A percentile compares a stretch with the other conserved stretches of the same genome.
These are phyloP conservation scores for Coemansia sp. DNA, from an alignment of 192 early-diverging fungal species.

Conservation along the genomic window DNA sequence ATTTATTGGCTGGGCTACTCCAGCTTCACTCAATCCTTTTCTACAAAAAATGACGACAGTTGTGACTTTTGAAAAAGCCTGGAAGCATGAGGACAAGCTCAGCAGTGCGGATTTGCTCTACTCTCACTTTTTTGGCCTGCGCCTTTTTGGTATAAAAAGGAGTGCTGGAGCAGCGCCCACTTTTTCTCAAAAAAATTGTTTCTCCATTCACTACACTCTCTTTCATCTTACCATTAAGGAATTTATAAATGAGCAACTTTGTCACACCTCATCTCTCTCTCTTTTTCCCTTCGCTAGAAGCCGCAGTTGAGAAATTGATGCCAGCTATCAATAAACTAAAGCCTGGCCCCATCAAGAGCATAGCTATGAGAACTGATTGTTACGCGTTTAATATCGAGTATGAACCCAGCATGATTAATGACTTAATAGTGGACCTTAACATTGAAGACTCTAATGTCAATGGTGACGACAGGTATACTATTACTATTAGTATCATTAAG, in stretches of 20 bases:
- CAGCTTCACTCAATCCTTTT: too few relatives aligned
- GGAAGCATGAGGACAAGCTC: too few relatives aligned
- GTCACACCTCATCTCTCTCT: background rate
- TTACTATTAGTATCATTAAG: background rate
- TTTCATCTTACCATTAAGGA: too few relatives aligned
- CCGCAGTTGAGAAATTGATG: background rate
- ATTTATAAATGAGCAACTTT: background rate
- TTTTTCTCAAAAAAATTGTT: background rate
- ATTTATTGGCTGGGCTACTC: too few relatives aligned
- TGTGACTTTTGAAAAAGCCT: too few relatives aligned
- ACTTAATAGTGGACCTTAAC: background rate
- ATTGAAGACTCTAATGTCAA: background rate
- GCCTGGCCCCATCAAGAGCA: background rate
- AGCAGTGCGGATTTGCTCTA: background rate
- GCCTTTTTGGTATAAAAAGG: background rate
- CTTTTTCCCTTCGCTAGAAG: background rate
- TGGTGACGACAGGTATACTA: background rate
- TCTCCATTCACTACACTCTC: too few relatives aligned
- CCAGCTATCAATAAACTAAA: background rate
- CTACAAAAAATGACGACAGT: too few relatives aligned
- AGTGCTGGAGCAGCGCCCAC: background rate
- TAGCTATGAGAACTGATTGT: background rate
- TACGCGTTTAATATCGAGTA: background rate
- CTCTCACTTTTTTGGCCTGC: background rate
- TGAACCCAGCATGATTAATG: background rate